Evolutionary conservation across 768 basidiomycete genomes (phyloP), one percentile per base, ranked within the genome.

Genomic region (Trametes maxima): DNA sequence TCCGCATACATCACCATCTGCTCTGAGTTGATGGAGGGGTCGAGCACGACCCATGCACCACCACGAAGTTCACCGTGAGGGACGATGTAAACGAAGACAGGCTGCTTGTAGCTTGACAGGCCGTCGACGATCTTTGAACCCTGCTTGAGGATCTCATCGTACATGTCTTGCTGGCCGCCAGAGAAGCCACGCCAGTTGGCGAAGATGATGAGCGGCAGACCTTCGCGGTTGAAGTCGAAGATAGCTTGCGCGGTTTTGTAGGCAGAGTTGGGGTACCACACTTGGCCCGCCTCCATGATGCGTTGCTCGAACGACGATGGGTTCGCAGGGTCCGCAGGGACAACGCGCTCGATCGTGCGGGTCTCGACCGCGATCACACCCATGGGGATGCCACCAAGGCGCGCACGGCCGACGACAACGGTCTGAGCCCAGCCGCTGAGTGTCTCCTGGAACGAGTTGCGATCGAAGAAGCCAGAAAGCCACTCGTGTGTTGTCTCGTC

Each of bases 161-260:
- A 96, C 95, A 98, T 98, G 75, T 98, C 95, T 76, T 97, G 95
- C 76, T 98, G 95, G 65, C 97, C 97, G 64, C 97, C 97, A 21
- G 97, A 99, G 87, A 99, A 99, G 24, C 97, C 97, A 80, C 97
- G 92, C 95, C 97, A 98, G 80, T 99, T 99, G 56, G 97, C 97
- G 71, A 99, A 98, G 75, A 99, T 95, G 74, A 98, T 95, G 61
- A 99, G 82, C 4, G 97, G 97, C 14, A 99, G 80, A 22, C 92
- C 94, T 76, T 99, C 97, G 44, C 97, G 89, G 77, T 96, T 91
- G 80, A 98, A 93, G 78, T 99, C 97, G 75, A 95, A 95, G 79
- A 98, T 98, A 16, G 97, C 96, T 70, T 98, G 97, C 8, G 95
- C 97, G 8, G 97, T 99, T 83, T 99, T 99, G 81, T 97, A 95